phyloP scores from a whole-genome alignment of 257 asterid species.

The Vinca minor region DNA sequence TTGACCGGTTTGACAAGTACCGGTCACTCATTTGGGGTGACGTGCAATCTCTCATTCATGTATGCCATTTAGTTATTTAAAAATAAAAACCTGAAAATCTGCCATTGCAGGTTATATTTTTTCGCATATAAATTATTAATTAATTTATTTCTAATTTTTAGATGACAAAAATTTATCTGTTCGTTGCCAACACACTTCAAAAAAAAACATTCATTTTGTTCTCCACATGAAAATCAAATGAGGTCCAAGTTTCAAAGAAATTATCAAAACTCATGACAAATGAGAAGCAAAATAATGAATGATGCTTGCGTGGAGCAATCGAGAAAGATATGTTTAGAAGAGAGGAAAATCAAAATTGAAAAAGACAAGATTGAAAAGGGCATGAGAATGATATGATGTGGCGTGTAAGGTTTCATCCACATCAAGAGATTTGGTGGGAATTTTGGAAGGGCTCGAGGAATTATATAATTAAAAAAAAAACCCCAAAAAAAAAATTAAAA shows the following conservation, averaged over 20 bases:
- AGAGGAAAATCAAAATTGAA: background rate
- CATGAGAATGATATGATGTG: conserved; percentile 52
- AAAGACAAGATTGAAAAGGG: conserved; percentile 9
- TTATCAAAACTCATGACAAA: conserved; percentile 4
- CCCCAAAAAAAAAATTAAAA: background rate
- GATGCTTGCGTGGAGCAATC: conserved; percentile 58
- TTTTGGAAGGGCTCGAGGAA: conserved; percentile 68
- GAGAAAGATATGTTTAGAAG: conserved; percentile 16
- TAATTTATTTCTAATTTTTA: no score
- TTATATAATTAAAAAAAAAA: conserved; percentile 9
- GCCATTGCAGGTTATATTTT: no score
- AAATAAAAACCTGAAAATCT: no score
- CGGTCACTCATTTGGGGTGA: no score
- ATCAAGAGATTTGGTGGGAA: conserved; percentile 40
- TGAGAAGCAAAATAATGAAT: conserved; percentile 21
- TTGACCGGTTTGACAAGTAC: no score
- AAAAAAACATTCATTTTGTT: background rate
- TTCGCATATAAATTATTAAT: no score
- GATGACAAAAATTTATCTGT: no score
- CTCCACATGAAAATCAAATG: conserved; percentile 1
- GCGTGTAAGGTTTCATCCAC: conserved; percentile 58
- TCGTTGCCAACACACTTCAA: no score
- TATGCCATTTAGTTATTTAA: no score
- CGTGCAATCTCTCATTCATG: no score
- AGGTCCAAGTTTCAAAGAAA: conserved; percentile 5